Evolutionary conservation across 371 early-diverging fungal species (phyloP).

Genomic region (Apophysomyces variabilis): DNA sequence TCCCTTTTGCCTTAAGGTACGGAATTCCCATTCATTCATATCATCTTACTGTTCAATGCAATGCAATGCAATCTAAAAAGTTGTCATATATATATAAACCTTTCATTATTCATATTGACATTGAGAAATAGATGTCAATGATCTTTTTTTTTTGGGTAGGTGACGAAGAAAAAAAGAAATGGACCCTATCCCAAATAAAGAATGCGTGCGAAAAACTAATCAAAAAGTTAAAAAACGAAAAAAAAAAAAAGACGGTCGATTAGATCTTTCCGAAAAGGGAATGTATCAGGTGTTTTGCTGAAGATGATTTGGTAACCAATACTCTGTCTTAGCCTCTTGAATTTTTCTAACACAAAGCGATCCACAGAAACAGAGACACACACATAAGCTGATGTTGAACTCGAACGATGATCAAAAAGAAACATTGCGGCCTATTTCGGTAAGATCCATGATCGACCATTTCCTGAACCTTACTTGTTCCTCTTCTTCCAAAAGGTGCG

Average conservation of each 20-base stretch:
- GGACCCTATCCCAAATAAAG: conserved; percentile 4
- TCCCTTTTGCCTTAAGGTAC: too few relatives aligned
- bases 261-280: not conserved
- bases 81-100: not conserved
- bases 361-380: not conserved
- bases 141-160: too few relatives aligned
- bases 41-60: too few relatives aligned
- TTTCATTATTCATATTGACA: not conserved
- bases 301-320: conserved; percentile 11
- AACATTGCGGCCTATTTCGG: too few relatives aligned
- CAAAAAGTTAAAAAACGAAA: not conserved
- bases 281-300: not conserved
- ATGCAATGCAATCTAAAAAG: not conserved
- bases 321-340: not conserved
- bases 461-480: too few relatives aligned
- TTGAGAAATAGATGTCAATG: too few relatives aligned
- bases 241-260: not conserved
- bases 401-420: too few relatives aligned
- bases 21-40: too few relatives aligned
- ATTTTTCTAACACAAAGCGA: not conserved
- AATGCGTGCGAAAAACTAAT: conserved; percentile 7
- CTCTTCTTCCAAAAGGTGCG: too few relatives aligned
- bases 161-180: not conserved
- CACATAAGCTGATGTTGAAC: too few relatives aligned
- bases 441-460: too few relatives aligned